Percentiles rank a stretch among this genome's conserved stretches.
Conservation (phyloP, 257 asterid genomes). For the Echites panduratus region DNA sequence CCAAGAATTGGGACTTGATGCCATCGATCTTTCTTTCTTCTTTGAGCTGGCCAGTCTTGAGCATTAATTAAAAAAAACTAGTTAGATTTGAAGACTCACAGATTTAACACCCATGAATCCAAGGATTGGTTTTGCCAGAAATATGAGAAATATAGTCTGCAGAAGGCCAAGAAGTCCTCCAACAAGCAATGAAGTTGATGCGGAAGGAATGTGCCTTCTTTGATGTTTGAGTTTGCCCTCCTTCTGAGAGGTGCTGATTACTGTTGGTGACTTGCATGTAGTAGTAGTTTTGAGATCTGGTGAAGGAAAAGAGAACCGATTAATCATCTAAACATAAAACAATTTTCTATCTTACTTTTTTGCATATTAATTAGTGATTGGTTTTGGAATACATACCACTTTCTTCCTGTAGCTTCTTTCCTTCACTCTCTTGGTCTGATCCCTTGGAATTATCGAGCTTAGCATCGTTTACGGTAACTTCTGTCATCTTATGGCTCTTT, state of each 20-base stretch:
- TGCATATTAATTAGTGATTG: no score
- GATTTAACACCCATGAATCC: conserved; percentile 82
- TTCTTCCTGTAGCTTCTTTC: conserved; percentile 20
- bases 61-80: not conserved
- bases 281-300: conserved; percentile 22
- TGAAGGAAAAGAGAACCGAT: not conserved
- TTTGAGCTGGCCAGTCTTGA: not conserved
- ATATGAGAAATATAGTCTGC: conserved; percentile 59
- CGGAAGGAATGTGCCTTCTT: conserved; percentile 73
- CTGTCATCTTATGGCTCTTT: conserved; percentile 17
- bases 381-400: conserved; percentile 22
- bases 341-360: not conserved
- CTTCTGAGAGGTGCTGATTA: conserved; percentile 6
- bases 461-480: conserved; percentile 7
- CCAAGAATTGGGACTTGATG: no score
- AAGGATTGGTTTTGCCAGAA: conserved; percentile 58
- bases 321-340: not conserved
- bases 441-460: conserved; percentile 16
- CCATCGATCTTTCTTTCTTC: no score
- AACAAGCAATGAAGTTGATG: conserved; percentile 79
- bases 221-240: conserved; percentile 18
- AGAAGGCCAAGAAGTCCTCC: conserved; percentile 69
- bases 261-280: conserved; percentile 25
- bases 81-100: conserved; percentile 28
- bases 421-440: conserved; percentile 13